These are phyloP conservation scores for Sclerotinia minor DNA, from an alignment of 2,329 filamentous ascomycete species.

Conservation along the genomic window DNA sequence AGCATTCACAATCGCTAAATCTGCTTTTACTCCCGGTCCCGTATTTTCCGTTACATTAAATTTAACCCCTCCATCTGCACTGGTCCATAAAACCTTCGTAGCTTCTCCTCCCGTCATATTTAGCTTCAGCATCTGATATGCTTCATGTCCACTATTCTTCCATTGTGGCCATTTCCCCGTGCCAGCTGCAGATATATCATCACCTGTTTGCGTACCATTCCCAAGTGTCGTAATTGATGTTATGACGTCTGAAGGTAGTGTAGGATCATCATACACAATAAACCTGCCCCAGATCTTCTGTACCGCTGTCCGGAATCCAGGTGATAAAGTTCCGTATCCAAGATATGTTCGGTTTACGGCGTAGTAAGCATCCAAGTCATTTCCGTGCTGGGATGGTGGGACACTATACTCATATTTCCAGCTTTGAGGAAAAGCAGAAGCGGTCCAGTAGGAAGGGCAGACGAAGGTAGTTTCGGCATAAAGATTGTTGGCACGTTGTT, in stretches of 20 bases:
- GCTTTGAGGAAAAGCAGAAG: constrained; percentile 45
- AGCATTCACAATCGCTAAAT: constrained; percentile 31
- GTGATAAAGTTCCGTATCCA: constrained; percentile 22
- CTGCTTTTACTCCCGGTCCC: constrained; percentile 4
- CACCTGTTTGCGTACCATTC: not conserved
- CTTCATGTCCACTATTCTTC: not conserved
- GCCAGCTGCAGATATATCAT: not conserved
- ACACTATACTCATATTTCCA: constrained; percentile 50
- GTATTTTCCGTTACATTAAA: not conserved
- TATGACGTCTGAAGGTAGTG: not conserved
- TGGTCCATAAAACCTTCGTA: not conserved
- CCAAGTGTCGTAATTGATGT: not conserved
- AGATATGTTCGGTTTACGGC: constrained; percentile 31
- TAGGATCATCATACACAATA: constrained; percentile 20
- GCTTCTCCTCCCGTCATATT: constrained; percentile 21
- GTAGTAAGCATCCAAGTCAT: constrained; percentile 43
- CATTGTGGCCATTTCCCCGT: constrained; percentile 9
- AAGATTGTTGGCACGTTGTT: constrained; percentile 48
- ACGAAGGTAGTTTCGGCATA: constrained; percentile 51
- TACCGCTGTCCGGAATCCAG: constrained; percentile 25
- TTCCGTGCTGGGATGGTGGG: constrained; percentile 42
- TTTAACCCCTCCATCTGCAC: constrained; percentile 5
- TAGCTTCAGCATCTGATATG: constrained; percentile 16
- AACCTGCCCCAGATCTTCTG: constrained; percentile 31
- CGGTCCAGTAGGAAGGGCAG: constrained; percentile 55